These are phyloP conservation scores for Wallacemonas sp. DNA, from an alignment of 208 protist genomes.

Conservation along the genomic window DNA sequence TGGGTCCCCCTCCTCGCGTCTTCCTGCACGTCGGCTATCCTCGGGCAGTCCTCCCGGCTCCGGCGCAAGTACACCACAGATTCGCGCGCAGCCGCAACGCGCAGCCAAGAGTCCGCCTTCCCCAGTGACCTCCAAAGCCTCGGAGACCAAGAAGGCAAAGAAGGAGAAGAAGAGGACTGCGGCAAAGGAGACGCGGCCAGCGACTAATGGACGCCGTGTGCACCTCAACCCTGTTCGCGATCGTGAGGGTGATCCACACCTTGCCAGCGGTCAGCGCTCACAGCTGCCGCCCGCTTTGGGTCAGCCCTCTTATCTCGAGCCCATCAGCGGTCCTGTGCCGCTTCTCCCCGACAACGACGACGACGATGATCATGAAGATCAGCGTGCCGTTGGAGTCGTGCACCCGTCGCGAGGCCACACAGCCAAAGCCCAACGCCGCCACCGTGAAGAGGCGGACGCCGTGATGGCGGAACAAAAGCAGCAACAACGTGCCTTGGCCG, in stretches of 20 bases:
- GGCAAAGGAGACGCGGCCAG: background rate
- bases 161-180: background rate
- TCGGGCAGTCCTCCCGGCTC: no score
- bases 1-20: no score
- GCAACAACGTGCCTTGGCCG: background rate
- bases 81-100: background rate
- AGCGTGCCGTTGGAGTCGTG: no score
- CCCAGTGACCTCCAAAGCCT: background rate
- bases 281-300: background rate
- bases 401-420: no score
- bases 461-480: background rate
- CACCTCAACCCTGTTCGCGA: background rate
- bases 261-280: background rate
- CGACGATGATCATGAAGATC: background rate
- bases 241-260: background rate
- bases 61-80: no score
- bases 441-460: background rate
- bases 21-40: no score
- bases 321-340: background rate
- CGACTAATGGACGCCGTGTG: background rate
- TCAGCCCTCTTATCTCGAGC: slow-evolving; percentile 1
- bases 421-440: no score
- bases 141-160: background rate
- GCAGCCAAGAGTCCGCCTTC: background rate
- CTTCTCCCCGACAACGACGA: background rate